Evolutionary conservation across 768 basidiomycete genomes (phyloP), one percentile per base, ranked within the genome.

Genomic region (Amanita subjunquillea): DNA sequence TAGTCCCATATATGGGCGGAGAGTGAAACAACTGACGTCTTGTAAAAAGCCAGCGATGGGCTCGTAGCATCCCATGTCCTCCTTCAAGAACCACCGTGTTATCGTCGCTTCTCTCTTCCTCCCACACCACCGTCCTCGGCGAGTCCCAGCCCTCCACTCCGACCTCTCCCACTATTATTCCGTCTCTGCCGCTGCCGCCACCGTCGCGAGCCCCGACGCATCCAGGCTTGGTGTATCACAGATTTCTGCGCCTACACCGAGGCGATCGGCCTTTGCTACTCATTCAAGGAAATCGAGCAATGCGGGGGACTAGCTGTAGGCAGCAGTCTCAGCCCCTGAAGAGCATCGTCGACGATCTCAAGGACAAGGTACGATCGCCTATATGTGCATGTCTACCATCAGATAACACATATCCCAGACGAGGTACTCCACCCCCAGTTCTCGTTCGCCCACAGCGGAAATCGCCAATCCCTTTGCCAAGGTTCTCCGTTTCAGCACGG

Each of bases 21-120:
- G 38, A 32, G 38, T 50, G 49, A 50, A 50, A 50, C 49, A 50
- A 40, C 39, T 50, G 49, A 50, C 49, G 38, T 50, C 22, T 39
- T 2, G 49, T 30, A 41, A 50, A 25, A 40, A 27, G 25, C n/a
- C 15, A 2, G 30, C 30, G 3, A 48, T 32, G 20, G 6, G 4
- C 4, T 42, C 10, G 22, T 42, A 17, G n/a, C 20, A 23, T 22
- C 36, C 39, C 55, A 88, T 88, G 87, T 75, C 75, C 63, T 82
- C 86, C 36, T 77, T 88, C 62, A 74, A 83, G 51, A 79, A 80
- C 66, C 84, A 87, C 65, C 73, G 89, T 30, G 75, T 86, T 51
- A 72, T 91, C 65, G 82, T 91, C 64, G 89, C 87, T 13, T 84
- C 85, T n/a, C 80, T 91, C 54, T 90, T 91, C 63, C 80, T 91